These are phyloP conservation scores for Tetrahymena malaccensis DNA, from an alignment of 73 alveolate species.

Conservation along the genomic window DNA sequence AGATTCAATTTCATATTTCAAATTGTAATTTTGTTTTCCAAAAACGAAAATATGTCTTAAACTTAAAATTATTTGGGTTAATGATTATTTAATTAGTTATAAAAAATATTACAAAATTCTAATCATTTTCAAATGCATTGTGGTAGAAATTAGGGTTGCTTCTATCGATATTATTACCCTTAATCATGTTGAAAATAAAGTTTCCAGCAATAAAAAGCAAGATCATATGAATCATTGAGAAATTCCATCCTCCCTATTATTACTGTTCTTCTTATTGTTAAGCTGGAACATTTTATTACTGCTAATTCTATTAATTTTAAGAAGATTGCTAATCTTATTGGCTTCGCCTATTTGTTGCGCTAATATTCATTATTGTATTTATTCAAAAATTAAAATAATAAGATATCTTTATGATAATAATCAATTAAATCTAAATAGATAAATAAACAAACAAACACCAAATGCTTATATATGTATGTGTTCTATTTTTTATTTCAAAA, in stretches of 20 bases:
- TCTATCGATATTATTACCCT: not conserved
- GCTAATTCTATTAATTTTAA: not conserved
- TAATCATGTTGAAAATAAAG: not conserved
- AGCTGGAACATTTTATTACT: not conserved
- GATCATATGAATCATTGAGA: not conserved
- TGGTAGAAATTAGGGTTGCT: not conserved
- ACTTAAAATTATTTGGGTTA: too few species aligned
- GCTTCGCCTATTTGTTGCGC: not conserved
- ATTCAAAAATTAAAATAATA: too few species aligned
- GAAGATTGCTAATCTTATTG: not conserved
- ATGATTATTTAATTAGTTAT: too few species aligned
- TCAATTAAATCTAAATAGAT: not conserved
- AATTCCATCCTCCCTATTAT: not conserved
- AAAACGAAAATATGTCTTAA: too few species aligned
- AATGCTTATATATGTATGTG: too few species aligned
- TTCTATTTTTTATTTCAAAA: too few species aligned
- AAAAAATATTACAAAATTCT: not conserved
- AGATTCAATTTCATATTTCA: not conserved
- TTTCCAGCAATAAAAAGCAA: not conserved
- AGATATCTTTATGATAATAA: not conserved
- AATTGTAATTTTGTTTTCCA: too few species aligned
- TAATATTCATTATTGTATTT: not conserved
- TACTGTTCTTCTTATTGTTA: not conserved
- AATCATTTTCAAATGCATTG: not conserved
- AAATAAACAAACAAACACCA: not conserved